phyloP scores from a whole-genome alignment of 1,284 basidiomycete species.

The Rhodotorula sp. region DNA sequence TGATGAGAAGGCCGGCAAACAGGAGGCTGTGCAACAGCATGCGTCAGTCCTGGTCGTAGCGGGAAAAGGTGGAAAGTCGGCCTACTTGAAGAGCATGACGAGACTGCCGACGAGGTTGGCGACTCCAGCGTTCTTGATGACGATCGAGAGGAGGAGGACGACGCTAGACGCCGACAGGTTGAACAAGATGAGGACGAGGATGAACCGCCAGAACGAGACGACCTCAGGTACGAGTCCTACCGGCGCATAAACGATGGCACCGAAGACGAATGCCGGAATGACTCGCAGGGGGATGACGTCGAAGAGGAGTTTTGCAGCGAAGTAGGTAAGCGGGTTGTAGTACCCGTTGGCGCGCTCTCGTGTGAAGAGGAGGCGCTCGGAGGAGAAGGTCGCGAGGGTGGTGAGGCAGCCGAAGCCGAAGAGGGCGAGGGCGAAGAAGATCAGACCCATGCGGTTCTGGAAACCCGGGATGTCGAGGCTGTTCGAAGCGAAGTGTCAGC shows the following conservation, averaged over 20 bases:
- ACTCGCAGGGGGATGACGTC: constrained; percentile 91
- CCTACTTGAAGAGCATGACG: constrained; percentile 96
- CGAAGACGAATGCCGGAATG: constrained; percentile 89
- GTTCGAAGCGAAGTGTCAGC: constrained; percentile 14
- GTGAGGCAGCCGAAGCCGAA: constrained; percentile 96
- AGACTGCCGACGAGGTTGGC: constrained; percentile 90
- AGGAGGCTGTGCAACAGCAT: constrained; percentile 62
- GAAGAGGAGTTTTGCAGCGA: constrained; percentile 91
- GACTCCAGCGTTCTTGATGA: constrained; percentile 77
- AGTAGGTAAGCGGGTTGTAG: constrained; percentile 93
- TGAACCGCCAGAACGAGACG: constrained; percentile 92
- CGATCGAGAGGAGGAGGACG: constrained; percentile 83
- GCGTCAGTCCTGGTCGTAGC: background rate
- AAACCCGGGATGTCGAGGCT: constrained; percentile 78
- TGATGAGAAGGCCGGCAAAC: constrained; percentile 93
- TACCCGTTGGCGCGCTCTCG: constrained; percentile 95
- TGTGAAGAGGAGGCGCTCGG: constrained; percentile 92
- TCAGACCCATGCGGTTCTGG: constrained; percentile 81
- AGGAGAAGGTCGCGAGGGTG: constrained; percentile 85
- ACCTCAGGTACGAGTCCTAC: constrained; percentile 90
- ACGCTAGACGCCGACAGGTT: constrained; percentile 90
- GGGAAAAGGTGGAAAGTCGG: constrained; percentile 28
- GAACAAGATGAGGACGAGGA: constrained; percentile 89
- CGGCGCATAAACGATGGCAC: constrained; percentile 87
- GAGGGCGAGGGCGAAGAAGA: constrained; percentile 91